These are phyloP conservation scores for Deinandra increscens DNA, from an alignment of 129 eudicot genomes.

Conservation along the genomic window DNA sequence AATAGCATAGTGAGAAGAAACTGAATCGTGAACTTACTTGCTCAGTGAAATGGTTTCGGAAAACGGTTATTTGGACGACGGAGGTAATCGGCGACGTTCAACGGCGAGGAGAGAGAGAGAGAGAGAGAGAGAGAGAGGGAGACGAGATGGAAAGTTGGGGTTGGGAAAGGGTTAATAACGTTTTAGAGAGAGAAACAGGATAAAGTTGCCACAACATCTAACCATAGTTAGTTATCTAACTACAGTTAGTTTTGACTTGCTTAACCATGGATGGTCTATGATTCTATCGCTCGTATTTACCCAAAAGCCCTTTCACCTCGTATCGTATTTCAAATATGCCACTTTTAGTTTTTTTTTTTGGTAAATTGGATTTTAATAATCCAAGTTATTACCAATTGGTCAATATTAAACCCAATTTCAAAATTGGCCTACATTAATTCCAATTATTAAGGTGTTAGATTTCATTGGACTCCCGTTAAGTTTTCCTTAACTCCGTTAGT, in stretches of 20 bases:
- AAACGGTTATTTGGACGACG: slow-evolving; percentile 7
- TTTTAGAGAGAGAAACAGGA: slow-evolving; percentile 41
- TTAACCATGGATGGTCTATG: slow-evolving; percentile 31
- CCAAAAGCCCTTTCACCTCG: not conserved
- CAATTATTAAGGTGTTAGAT: too few relatives aligned
- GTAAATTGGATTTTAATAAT: too few relatives aligned
- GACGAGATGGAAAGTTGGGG: slow-evolving; percentile 25
- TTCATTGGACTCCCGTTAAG: too few relatives aligned
- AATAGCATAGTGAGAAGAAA: not conserved
- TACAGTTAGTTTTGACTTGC: slow-evolving; percentile 12
- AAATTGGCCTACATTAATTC: too few relatives aligned
- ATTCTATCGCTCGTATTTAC: not conserved
- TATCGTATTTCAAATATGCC: not conserved
- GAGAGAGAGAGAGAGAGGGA: too few relatives aligned
- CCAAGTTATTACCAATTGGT: too few relatives aligned
- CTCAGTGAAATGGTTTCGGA: not conserved
- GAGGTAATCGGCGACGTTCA: not conserved
- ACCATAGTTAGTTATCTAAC: slow-evolving; percentile 30
- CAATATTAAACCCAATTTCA: too few relatives aligned
- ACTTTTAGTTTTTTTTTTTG: too few relatives aligned
- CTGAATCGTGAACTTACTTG: slow-evolving; percentile 18
- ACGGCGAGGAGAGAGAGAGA: slow-evolving; percentile 9
- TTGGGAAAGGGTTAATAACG: slow-evolving; percentile 3
- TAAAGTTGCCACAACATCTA: slow-evolving; percentile 35
- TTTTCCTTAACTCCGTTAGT: too few relatives aligned